Evolutionary conservation across 768 basidiomycete genomes (phyloP).

Genomic region (Tremella yokohamensis): DNA sequence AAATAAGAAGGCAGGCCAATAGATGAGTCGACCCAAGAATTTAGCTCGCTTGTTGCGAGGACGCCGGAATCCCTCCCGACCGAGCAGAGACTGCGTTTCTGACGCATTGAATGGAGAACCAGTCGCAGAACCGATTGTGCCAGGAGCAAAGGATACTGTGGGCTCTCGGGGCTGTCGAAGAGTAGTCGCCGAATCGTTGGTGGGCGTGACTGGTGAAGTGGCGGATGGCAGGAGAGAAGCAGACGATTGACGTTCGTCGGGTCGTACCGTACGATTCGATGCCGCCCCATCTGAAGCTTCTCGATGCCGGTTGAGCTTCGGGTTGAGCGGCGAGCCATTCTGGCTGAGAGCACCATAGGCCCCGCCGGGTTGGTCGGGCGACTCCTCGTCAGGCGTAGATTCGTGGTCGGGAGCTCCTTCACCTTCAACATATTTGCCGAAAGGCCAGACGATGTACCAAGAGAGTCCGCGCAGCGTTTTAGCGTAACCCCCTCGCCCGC

Average conservation of each 20-base stretch:
- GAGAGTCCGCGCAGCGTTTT: conserved; percentile 85
- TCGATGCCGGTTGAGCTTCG: conserved; percentile 16
- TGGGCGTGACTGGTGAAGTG: not conserved
- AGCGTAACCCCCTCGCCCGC: conserved; percentile 74
- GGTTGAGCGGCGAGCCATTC: not conserved
- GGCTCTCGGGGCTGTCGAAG: conserved; percentile 25
- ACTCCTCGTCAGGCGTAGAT: conserved; percentile 52
- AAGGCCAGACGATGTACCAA: conserved; percentile 97
- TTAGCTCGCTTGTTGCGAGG: conserved; percentile 41
- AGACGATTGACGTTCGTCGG: conserved; percentile 6
- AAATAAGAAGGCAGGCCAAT: conserved; percentile 71
- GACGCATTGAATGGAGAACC: conserved; percentile 25
- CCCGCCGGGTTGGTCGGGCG: conserved; percentile 21
- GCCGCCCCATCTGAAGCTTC: conserved; percentile 34
- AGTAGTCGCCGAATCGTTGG: not conserved
- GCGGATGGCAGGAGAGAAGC: not conserved
- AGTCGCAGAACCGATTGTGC: conserved; percentile 26
- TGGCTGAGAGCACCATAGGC: conserved; percentile 17
- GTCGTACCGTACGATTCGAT: conserved; percentile 27
- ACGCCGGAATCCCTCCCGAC: conserved; percentile 30
- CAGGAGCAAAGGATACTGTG: conserved; percentile 50
- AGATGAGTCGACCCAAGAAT: conserved; percentile 65
- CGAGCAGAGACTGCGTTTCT: conserved; percentile 31
- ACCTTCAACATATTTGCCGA: conserved; percentile 97
- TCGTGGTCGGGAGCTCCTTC: conserved; percentile 49